These are phyloP conservation scores for Austroboletus festivus DNA, from an alignment of 768 basidiomycete genomes.

Conservation along the genomic window DNA sequence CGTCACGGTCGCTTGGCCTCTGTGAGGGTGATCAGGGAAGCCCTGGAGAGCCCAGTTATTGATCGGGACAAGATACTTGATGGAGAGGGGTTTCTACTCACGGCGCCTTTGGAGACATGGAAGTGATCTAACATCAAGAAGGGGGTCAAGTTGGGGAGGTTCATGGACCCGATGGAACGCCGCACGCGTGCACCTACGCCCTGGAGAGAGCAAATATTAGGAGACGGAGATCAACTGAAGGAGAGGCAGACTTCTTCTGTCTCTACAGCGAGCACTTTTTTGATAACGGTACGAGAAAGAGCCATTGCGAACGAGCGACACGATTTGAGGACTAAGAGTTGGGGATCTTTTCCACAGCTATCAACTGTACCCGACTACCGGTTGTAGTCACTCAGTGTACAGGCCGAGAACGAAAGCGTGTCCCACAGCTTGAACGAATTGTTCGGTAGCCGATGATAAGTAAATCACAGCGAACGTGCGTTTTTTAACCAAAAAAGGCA, in stretches of 20 bases:
- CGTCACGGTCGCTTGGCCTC: constrained; percentile 85
- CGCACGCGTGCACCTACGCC: constrained; percentile 82
- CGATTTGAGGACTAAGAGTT: no score
- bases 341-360: no score
- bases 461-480: constrained; percentile 33
- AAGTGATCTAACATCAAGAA: constrained; percentile 92
- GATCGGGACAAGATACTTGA: background rate
- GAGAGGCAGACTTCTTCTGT: constrained; percentile 55
- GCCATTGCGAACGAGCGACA: constrained; percentile 29
- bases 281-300: constrained; percentile 63
- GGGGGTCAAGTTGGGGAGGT: constrained; percentile 77
- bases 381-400: no score
- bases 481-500: constrained; percentile 21
- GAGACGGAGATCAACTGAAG: background rate
- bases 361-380: no score
- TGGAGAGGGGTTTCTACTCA: constrained; percentile 32
- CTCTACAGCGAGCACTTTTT: constrained; percentile 76
- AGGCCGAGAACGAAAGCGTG: no score
- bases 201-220: constrained; percentile 34
- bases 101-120: constrained; percentile 64
- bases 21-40: constrained; percentile 91
- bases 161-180: constrained; percentile 76
- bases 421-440: no score
- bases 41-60: constrained; percentile 42
- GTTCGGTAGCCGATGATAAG: no score